A percentile compares a stretch with the other conserved stretches of the same genome.
Evolutionary conservation across 2,329 filamentous ascomycete species (phyloP).

Genomic region (Graphilbum fragrans): DNA sequence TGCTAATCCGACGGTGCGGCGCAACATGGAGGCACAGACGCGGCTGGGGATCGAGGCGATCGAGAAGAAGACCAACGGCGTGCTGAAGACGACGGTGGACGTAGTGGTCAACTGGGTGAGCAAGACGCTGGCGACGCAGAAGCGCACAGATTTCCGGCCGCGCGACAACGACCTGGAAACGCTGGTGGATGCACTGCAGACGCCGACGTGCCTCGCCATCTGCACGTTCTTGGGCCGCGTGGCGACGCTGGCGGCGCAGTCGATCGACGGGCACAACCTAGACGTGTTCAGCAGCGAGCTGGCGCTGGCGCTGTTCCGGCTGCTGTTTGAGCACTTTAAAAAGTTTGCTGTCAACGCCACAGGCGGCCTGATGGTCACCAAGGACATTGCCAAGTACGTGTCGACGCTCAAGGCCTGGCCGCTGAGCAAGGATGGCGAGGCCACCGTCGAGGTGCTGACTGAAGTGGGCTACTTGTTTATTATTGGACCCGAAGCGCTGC

Average conservation of each 20-base stretch:
- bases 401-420: constrained; percentile 77
- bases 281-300: constrained; percentile 75
- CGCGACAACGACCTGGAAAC: constrained; percentile 57
- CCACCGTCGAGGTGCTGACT: constrained; percentile 69
- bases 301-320: constrained; percentile 61
- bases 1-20: constrained; percentile 77
- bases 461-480: constrained; percentile 96
- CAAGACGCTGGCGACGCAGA: constrained; percentile 63
- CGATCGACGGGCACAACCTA: constrained; percentile 75
- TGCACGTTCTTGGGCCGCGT: constrained; percentile 67
- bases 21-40: constrained; percentile 78
- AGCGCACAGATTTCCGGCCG: constrained; percentile 84
- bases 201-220: constrained; percentile 70
- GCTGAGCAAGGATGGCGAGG: constrained; percentile 53
- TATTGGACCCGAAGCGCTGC: constrained; percentile 67
- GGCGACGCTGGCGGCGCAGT: constrained; percentile 47
- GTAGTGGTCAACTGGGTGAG: constrained; percentile 66
- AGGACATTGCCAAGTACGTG: constrained; percentile 90
- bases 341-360: constrained; percentile 88
- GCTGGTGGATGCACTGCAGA: constrained; percentile 66
- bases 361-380: constrained; percentile 86
- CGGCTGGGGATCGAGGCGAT: constrained; percentile 62
- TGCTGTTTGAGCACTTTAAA: constrained; percentile 88
- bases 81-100: constrained; percentile 45
- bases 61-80: constrained; percentile 66